phyloP scores from a whole-genome alignment of 371 early-diverging fungal genomes.

The Mucor saturninus region DNA sequence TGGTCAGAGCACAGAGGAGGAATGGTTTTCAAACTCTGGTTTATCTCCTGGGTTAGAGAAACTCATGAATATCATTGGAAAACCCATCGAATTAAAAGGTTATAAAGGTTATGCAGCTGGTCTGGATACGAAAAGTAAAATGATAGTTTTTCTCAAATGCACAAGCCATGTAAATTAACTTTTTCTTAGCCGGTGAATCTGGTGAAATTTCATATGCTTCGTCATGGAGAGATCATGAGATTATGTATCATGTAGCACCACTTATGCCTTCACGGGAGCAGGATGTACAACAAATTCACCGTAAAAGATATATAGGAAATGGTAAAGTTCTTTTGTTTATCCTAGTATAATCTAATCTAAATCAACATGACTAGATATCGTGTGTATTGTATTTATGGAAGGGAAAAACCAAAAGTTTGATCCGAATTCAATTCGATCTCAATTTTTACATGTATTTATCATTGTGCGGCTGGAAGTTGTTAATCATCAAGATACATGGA shows the following conservation, averaged over 20 bases:
- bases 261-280: conserved; percentile 71
- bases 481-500: conserved; percentile 45
- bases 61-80: conserved; percentile 74
- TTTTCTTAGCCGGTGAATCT: conserved; percentile 61
- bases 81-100: conserved; percentile 70
- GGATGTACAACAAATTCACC: conserved; percentile 81
- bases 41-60: conserved; percentile 63
- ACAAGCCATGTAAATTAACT: neutral
- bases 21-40: conserved; percentile 73
- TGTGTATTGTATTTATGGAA: conserved; percentile 75
- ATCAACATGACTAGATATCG: conserved; percentile 59
- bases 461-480: conserved; percentile 57
- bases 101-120: conserved; percentile 86
- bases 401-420: conserved; percentile 57
- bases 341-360: neutral
- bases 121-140: conserved; percentile 75
- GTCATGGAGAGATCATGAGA: conserved; percentile 79
- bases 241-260: conserved; percentile 89
- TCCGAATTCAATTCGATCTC: conserved; percentile 67
- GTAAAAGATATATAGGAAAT: conserved; percentile 88
- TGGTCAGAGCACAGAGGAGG: conserved; percentile 78
- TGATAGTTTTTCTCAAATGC: neutral
- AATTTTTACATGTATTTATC: conserved; percentile 77
- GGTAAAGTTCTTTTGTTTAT: conserved; percentile 36
- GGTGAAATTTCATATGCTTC: conserved; percentile 78